A percentile compares a stretch with the other conserved stretches of the same genome.
Evolutionary conservation across 225 moss, liverwort and hornwort species (phyloP).

Genomic region (Pseudoscleropodium purum): DNA sequence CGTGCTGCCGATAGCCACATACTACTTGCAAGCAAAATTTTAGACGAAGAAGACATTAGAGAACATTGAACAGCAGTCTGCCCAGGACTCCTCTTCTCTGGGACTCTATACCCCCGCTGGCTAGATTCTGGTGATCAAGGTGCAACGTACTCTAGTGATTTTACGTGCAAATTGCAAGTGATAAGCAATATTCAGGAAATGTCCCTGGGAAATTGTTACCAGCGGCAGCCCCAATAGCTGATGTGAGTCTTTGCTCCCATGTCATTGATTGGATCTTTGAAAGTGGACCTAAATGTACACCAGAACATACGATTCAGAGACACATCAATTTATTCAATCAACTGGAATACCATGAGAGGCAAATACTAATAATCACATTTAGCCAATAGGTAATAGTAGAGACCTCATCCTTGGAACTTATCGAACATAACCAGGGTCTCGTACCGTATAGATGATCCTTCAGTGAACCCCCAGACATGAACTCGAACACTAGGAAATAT

Average conservation of each 20-base stretch:
- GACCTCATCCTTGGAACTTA: neutral
- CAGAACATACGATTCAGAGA: neutral
- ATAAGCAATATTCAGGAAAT: neutral
- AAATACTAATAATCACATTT: neutral
- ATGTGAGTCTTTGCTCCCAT: conserved; percentile 57
- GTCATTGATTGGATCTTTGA: conserved; percentile 45
- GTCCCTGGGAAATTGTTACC: conserved; percentile 19
- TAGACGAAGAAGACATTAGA: neutral
- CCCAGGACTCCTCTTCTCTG: neutral
- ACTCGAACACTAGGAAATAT: conserved; percentile 67
- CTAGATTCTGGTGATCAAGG: neutral
- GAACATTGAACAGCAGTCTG: neutral
- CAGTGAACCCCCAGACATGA: conserved; percentile 67
- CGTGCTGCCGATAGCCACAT: neutral
- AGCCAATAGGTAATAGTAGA: neutral
- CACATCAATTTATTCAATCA: neutral
- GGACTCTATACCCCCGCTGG: neutral
- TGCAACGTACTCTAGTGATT: too few relatives aligned
- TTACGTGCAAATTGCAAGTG: neutral
- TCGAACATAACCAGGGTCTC: neutral
- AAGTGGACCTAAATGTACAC: conserved; percentile 18
- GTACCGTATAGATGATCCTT: conserved; percentile 65
- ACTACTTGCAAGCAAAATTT: neutral
- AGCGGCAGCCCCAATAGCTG: conserved; percentile 61
- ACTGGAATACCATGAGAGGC: neutral